Evolutionary conservation across 164 flowering plant species (phyloP), one percentile per base, ranked within the genome.

Genomic region (Sedum album): DNA sequence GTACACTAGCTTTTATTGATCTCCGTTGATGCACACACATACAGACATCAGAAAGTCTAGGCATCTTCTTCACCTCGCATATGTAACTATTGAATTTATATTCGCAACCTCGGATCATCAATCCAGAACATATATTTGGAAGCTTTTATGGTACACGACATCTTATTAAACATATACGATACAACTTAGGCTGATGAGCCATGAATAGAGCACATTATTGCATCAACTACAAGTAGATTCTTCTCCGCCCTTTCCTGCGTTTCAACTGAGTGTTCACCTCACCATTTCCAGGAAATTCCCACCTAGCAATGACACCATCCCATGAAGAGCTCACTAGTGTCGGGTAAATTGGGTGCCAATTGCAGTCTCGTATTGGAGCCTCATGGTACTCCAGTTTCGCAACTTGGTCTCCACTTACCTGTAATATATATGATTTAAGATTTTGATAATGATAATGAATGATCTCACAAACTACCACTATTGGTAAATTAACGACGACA

Each of bases 341-440:
- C 0, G 79, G 79, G 51, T 66, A 66, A 14, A 36, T 21, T 14
- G 79, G 79, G 46, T 77, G 76, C 79, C 79, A 76, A 33, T 76
- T 73, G 36, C 79, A 76, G 61, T 76, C 79, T 53, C 79, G 71
- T 21, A 76, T 73, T 33, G 69, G 70, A 31, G 65, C 72, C 17
- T 71, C 68, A 35, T 77, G 79, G 63, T 66, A 30, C 23, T 67
- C 66, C 0, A 74, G 75, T 57, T 23, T 69, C 28, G 71, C 79
- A 63, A 77, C 73, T 71, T 66, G 60, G 51, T 66, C 62, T 65
- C 79, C 79, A 66, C 73, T 77, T 35, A 74, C 76, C 77, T 71
- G 53, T 46, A 70, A 42, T 2, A 49, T 18, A 38, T 30, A 20
- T 39, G 31, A 25, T 9, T 49, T 55, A 23, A 68, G 28, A 15